Percentiles rank a stretch among this genome's conserved stretches.
These are phyloP conservation scores for Beverwykella pulmonaria DNA, from an alignment of 495 filamentous ascomycete species.

Conservation along the genomic window DNA sequence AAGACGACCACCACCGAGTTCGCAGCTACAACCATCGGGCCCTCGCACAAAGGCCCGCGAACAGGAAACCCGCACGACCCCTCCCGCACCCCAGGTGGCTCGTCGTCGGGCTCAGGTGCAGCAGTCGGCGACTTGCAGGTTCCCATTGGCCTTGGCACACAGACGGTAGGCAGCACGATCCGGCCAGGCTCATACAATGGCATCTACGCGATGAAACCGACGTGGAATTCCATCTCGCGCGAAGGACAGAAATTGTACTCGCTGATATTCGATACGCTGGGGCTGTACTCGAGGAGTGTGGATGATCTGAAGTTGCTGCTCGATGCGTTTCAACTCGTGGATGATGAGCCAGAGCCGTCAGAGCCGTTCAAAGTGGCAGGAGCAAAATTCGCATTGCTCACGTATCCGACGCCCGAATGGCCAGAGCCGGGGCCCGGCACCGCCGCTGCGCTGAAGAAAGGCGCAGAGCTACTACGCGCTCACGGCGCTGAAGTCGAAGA, in stretches of 20 bases:
- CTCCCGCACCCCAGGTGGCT: constrained; percentile 54
- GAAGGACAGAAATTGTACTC: constrained; percentile 51
- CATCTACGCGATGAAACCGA: constrained; percentile 60
- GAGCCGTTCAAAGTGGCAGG: constrained; percentile 46
- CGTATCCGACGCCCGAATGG: constrained; percentile 55
- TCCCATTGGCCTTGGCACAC: constrained; percentile 53
- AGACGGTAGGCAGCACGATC: constrained; percentile 53
- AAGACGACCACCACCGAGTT: constrained; percentile 59
- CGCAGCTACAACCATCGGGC: constrained; percentile 47
- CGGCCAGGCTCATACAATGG: constrained; percentile 60
- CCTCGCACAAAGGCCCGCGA: constrained; percentile 28
- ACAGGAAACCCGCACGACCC: constrained; percentile 55
- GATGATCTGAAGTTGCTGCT: constrained; percentile 53
- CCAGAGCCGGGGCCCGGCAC: constrained; percentile 52
- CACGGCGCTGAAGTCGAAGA: constrained; percentile 54
- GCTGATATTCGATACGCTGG: constrained; percentile 56
- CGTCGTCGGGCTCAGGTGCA: constrained; percentile 56
- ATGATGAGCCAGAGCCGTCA: constrained; percentile 45
- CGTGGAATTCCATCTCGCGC: constrained; percentile 43
- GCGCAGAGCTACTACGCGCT: constrained; percentile 44
- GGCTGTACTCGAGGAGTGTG: constrained; percentile 53
- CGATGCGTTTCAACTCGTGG: constrained; percentile 52
- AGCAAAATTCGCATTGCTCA: constrained; percentile 53
- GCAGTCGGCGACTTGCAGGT: constrained; percentile 57
- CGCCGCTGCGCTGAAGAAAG: constrained; percentile 49